These are phyloP conservation scores for Vigna reflexopilosa DNA, from an alignment of 306 rosid genomes.

Conservation along the genomic window DNA sequence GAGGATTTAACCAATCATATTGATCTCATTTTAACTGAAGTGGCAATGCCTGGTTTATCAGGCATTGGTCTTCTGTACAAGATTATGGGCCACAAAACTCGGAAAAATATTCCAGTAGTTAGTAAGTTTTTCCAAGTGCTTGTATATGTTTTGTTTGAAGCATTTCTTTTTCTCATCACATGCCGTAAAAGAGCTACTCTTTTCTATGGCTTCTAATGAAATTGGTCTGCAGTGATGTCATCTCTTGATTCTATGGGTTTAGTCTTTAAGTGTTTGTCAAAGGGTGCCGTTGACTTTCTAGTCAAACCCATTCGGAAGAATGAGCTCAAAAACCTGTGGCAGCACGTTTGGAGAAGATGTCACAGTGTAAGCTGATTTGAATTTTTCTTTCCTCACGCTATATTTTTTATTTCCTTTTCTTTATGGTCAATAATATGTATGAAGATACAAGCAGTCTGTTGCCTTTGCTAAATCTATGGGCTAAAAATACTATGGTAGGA, in stretches of 20 bases:
- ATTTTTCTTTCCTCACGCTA: constrained; percentile 28
- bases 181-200: constrained; percentile 46
- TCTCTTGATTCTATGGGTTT: constrained; percentile 94
- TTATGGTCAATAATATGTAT: constrained; percentile 8
- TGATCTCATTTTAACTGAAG: constrained; percentile 89
- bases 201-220: constrained; percentile 57
- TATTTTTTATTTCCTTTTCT: constrained; percentile 25
- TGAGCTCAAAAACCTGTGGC: constrained; percentile 98
- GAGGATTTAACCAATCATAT: constrained; percentile 81
- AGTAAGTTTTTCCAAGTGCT: constrained; percentile 66
- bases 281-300: constrained; percentile 95
- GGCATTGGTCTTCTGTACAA: constrained; percentile 86
- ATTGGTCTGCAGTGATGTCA: constrained; percentile 95
- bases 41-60: constrained; percentile 83
- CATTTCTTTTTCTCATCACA: constrained; percentile 52
- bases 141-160: constrained; percentile 38
- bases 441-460: constrained; percentile 23
- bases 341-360: constrained; percentile 98
- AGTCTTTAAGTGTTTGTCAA: constrained; percentile 97
- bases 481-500: constrained; percentile 8
- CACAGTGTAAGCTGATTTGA: constrained; percentile 78
- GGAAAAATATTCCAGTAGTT: constrained; percentile 84
- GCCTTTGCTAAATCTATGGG: constrained; percentile 21
- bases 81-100: constrained; percentile 84
- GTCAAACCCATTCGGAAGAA: constrained; percentile 97